Conservation (phyloP, 768 basidiomycete species). For the Gelatoporia subvermispora region DNA sequence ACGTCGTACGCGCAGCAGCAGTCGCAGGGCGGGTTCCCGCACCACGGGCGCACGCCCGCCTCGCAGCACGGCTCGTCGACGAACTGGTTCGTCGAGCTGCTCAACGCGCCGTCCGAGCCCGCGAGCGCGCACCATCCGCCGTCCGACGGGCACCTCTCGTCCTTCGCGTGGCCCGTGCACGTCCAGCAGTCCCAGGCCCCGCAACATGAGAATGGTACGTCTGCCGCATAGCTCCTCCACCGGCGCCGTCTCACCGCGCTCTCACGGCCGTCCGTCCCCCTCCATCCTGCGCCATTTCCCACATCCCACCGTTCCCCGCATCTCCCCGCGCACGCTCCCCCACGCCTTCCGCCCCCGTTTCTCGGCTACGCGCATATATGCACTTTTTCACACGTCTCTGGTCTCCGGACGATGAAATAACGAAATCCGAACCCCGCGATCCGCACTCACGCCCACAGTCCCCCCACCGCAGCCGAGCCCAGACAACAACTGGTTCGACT, state of each 20-base stretch:
- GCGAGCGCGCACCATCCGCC: not conserved
- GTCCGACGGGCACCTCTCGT: conserved; percentile 4
- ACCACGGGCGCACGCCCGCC: conserved; percentile 4
- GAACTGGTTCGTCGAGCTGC: conserved; percentile 19
- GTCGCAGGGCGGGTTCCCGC: not conserved
- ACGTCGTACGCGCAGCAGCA: conserved; percentile 8
- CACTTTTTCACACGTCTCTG: no score
- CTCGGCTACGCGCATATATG: no score
- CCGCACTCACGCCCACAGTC: conserved; percentile 2
- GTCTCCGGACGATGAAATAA: conserved; percentile 6
- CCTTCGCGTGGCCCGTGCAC: conserved; percentile 25
- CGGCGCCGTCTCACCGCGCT: not conserved
- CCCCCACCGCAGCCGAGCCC: not conserved
- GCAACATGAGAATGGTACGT: conserved; percentile 15
- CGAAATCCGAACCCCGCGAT: no score
- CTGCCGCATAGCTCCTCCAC: not conserved
- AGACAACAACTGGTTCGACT: conserved; percentile 16
- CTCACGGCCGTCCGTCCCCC: not conserved
- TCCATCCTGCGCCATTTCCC: not conserved
- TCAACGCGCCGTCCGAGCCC: conserved; percentile 10
- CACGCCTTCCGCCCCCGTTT: no score
- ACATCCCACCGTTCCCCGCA: no score
- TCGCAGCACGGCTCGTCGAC: conserved; percentile 13
- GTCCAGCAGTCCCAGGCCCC: conserved; percentile 4
- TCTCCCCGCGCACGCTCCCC: no score